Base-by-base conservation (phyloP, 805 yeast genomes). In the Lipomyces oligophaga region DNA sequence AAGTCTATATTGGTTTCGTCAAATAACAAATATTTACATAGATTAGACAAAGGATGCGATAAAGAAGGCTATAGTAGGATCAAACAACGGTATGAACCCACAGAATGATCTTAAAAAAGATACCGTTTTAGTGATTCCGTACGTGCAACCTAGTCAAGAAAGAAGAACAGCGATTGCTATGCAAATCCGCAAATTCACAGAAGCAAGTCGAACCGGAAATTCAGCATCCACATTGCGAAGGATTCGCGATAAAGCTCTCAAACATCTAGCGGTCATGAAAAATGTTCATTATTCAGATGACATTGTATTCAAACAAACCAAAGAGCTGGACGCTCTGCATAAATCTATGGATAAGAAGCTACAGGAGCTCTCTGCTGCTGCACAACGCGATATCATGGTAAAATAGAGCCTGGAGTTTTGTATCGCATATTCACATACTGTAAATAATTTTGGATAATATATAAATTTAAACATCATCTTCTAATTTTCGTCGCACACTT, bases 81-180 rank as follows among this genome's bases (percentile, higher is more conserved):
- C 89, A 0, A 76, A 77, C 7, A 67, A 85, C 62, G 84, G 85
- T 59, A 66, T 90, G 72, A 86, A 81, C 49, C 95, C 97, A 1
- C 89, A 83, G 61, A 72, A 71, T 19, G 89, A 86, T 49, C 78
- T 85, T 1, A 70, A 77, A 43, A 84, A 83, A 62, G 79, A 81
- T 27, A 94, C 83, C 65, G 73, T 81, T 26, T 69, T 90, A 59
- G 79, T 78, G 55, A 81, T 87, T 15, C 76, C 85, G 1, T 69
- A 88, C 49, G 94, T 95, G 13, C 80, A 87, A 21, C 75, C 81
- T 15, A 80, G 90, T 3, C 74, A 80, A 4, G 94, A 83, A 47
- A 60, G 70, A 52, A 76, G 46, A 66, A 70, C 8, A 13, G 13
- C 8, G 30, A 26, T 26, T 26, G 30, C 13, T 13, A 26, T 10